Base-by-base conservation (phyloP, 116 monocot species). In the Dioscorea cayenensis region DNA sequence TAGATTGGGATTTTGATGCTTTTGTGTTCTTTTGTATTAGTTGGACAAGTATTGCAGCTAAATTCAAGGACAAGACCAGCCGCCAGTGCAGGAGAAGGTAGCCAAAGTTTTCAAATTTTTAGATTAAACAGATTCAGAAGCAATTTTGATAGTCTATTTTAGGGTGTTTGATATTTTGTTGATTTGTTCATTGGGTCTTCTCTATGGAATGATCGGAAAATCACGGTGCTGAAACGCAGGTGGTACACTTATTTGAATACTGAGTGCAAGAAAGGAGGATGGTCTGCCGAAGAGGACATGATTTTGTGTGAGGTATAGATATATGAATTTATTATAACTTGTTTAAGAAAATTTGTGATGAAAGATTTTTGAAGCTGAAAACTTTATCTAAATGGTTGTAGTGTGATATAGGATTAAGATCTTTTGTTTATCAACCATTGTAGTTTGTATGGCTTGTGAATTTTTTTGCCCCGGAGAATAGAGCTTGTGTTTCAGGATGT, bases 211-310 rank as follows among this genome's bases (percentile, higher is more conserved):
- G 38, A 67, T 77, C 19, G 25, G 36, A 7, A 32, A 7, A 32
- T 22, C 49, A 8, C 16, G 50, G 66, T 23, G 36, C 67, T n/a
- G 25, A n/a, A 2, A 71, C 82, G 55, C 72, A 95, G 95, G 66
- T 95, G 95, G 95, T 89, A 77, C 52, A 89, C 89, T 4, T 92
- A 95, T 67, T 79, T 96, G 77, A 96, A 86, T 74, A 69, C 90
- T 2, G 95, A 96, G 71, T 90, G 87, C 51, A 96, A 96, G 84
- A 96, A 92, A 84, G 95, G 95, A 16, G 90, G 90, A 17, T 96
- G 95, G 95, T 96, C 95, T 21, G 49, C 68, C 2, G 95, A 96
- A 71, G 95, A 96, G 75, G 95, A 96, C 77, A 77, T 72, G 85
- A 71, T 96, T 8, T 76, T 96, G 62, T 96, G 95, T 35, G 92